These are phyloP conservation scores for Domatiomyces catenatus DNA, from an alignment of 2,329 filamentous ascomycete species.

Conservation along the genomic window DNA sequence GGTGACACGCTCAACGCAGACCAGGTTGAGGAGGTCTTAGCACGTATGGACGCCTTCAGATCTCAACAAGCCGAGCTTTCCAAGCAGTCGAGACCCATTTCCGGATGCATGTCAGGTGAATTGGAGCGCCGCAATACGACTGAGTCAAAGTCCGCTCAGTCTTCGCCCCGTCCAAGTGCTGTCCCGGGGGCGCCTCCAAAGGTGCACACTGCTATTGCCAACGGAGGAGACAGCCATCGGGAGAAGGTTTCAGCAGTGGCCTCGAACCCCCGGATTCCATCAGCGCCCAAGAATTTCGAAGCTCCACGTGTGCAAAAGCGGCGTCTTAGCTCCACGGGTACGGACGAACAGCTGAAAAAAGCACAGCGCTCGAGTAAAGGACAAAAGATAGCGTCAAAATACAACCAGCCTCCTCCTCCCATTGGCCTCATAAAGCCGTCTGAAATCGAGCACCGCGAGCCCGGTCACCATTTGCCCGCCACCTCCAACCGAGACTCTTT, in stretches of 20 bases:
- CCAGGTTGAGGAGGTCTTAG: conserved; percentile 7
- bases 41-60: conserved; percentile 8
- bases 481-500: not conserved
- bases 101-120: not conserved
- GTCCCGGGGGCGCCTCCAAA: not conserved
- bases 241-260: not conserved
- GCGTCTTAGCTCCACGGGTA: not conserved
- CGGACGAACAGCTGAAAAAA: not conserved
- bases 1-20: conserved; percentile 9
- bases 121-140: not conserved
- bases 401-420: not conserved
- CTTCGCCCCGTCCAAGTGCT: not conserved
- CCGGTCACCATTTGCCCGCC: not conserved
- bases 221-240: not conserved
- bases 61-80: not conserved
- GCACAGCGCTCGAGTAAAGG: not conserved
- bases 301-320: not conserved
- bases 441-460: not conserved
- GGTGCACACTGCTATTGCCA: not conserved
- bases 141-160: not conserved
- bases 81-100: not conserved
- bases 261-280: not conserved
- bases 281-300: not conserved
- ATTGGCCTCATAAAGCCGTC: not conserved
- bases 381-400: not conserved